phyloP scores from a whole-genome alignment of 164 flowering plant species.

The Liquidambar formosana region DNA sequence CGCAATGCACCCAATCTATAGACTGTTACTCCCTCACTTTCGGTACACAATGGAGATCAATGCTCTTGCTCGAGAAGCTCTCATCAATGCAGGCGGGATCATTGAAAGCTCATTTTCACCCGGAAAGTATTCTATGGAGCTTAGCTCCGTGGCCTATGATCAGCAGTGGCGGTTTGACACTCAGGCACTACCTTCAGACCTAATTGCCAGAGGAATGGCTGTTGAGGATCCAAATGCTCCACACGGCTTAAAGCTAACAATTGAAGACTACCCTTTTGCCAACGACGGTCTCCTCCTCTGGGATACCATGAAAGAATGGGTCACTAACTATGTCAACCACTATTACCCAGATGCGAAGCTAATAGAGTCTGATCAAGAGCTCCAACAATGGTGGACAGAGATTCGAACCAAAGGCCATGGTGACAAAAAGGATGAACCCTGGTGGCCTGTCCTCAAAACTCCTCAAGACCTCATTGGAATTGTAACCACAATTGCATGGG shows the following conservation, averaged over 20 bases:
- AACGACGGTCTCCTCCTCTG: slow-evolving; percentile 36
- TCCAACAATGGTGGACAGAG: slow-evolving; percentile 38
- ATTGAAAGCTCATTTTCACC: slow-evolving; percentile 31
- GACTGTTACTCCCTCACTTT: too few species aligned
- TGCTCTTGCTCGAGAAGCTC: too few species aligned
- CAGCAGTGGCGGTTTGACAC: slow-evolving; percentile 37
- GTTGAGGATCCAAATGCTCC: slow-evolving; percentile 30
- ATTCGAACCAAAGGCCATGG: too few species aligned
- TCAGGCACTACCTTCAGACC: slow-evolving; percentile 36
- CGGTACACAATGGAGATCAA: too few species aligned
- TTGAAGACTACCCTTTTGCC: slow-evolving; percentile 42
- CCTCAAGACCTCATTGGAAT: slow-evolving; percentile 26
- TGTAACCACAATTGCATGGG: slow-evolving; percentile 37
- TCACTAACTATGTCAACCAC: too few species aligned
- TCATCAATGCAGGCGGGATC: slow-evolving; percentile 30
- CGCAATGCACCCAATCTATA: too few species aligned
- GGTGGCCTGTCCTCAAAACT: slow-evolving; percentile 44
- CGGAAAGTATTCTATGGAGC: slow-evolving; percentile 24
- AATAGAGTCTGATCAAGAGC: slow-evolving; percentile 26
- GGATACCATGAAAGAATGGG: too few species aligned
- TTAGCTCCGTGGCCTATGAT: too few species aligned
- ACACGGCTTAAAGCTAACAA: slow-evolving; percentile 30
- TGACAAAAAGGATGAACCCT: slow-evolving; percentile 35
- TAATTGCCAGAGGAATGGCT: slow-evolving; percentile 35
- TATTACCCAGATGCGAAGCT: slow-evolving; percentile 16